Evolutionary conservation across 805 yeast species (phyloP), one percentile per base, ranked within the genome.

Genomic region (Sugiyamaella boreocaroliniensis): DNA sequence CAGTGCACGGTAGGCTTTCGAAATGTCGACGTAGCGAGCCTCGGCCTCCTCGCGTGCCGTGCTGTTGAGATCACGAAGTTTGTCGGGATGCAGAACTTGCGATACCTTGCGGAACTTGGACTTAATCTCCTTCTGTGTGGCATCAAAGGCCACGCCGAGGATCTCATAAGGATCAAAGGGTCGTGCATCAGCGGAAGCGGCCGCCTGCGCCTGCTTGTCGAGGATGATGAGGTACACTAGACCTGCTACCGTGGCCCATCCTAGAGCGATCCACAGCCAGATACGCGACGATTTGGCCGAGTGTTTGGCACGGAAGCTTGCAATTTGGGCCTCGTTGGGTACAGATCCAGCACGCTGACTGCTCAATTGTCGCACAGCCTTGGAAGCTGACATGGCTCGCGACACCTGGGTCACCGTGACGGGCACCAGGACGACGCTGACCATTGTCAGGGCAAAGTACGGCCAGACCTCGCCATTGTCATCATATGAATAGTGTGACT

Each of bases 401-500:
- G 48, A 45, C 26, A 58, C 41, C 18, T 53, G 48, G 15, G 54
- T 29, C 8, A 54, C 40, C 12, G 89, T 82, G 55, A 77, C 60
- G 6, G 97, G 97, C 41, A 88, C 66, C 54, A 87, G 74, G 16
- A 82, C 78, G 55, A 86, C 79, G 22, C 86, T 72, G 49, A 85
- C 69, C 48, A 87, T 71, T 2, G 97, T 89, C 64, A 86, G 68
- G 49, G 85, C 79, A 64, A 90, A 90, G 67, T 83, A 89, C 42
- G 97, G 97, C 96, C 97, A 89, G 1, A 93, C 88, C 62, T 87
- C 93, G 48, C 90, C 83, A 56, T 81, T 81, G 67, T 89, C 97
- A 71, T 89, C 97, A 68, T 89, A 89, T 43, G 82, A 81, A 68
- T 85, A 86, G 62, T 83, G 69, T 47, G 81, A 68, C 59, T 76